Evolutionary conservation across 306 rosid species (phyloP).

Genomic region (Sicyos baderoa): DNA sequence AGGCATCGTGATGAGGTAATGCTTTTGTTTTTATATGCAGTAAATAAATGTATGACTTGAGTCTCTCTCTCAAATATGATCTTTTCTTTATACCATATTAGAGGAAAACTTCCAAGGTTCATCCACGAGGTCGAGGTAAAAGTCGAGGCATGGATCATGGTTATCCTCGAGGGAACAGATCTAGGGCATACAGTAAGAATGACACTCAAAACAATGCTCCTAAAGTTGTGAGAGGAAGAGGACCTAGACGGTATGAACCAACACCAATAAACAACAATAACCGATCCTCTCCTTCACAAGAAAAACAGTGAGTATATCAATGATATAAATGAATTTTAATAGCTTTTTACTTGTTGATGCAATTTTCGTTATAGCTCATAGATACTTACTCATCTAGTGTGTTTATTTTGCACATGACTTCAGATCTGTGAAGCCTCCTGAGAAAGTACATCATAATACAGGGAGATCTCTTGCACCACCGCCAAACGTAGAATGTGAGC

Average conservation of each 20-base stretch:
- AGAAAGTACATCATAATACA: conserved; percentile 46
- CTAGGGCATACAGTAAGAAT: conserved; percentile 34
- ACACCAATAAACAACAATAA: conserved; percentile 31
- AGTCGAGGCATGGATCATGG: conserved; percentile 43
- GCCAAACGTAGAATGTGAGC: conserved; percentile 44
- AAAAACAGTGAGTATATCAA: conserved; percentile 60
- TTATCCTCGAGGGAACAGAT: conserved; percentile 45
- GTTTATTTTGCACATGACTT: conserved; percentile 17
- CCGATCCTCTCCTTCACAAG: conserved; percentile 32
- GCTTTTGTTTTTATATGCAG: conserved; percentile 11
- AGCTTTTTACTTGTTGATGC: neutral
- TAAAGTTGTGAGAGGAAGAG: conserved; percentile 67
- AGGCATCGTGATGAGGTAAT: conserved; percentile 63
- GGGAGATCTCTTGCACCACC: conserved; percentile 35
- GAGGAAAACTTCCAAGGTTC: conserved; percentile 51
- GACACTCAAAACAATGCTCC: conserved; percentile 43
- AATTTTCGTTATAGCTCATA: neutral
- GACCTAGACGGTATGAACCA: conserved; percentile 64
- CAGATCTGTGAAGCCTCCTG: conserved; percentile 55
- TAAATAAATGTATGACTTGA: neutral
- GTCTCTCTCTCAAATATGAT: conserved; percentile 8
- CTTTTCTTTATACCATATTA: conserved; percentile 23
- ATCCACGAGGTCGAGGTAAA: conserved; percentile 52
- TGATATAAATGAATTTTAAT: conserved; percentile 6
- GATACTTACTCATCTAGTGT: conserved; percentile 15